Evolutionary conservation across 140 eudicot species (phyloP), one percentile per base, ranked within the genome.

Genomic region (Artemisia princeps): DNA sequence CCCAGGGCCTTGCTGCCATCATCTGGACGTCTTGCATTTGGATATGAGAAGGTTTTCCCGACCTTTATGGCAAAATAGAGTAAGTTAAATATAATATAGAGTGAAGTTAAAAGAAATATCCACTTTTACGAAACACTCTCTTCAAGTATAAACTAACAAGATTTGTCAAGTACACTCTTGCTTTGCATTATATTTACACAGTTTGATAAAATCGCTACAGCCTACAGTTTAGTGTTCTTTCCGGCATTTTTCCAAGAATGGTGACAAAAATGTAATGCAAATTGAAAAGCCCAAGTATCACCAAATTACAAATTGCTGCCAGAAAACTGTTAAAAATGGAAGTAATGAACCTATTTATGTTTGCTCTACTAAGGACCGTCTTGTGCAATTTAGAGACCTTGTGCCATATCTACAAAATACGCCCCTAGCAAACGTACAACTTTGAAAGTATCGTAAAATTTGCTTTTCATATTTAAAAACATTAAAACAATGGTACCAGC

Each of bases 1-100:
- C 82, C 85, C 49, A 91, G 74, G 40, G 96, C 82, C 81, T 77
- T 83, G 88, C 80, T 87, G 57, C 95, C 97, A 69, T 69, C 73
- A 24, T 91, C 97, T n/a, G 86, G 88, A 56, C 95, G 79, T 63
- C 97, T 87, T 30, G 72, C 78, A 70, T 83, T 85, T 11, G 94
- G 90, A 68, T 73, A 71, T 11, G 96, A 87, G 2, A 65, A 79
- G 64, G 97, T 91, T 76, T 72, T 85, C 24, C 97, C 96, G 62
- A 87, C 97, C 97, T 91, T 77, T 42, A 42, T 2, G 44, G 20
- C 62, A 61, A 49, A 63, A 71, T 14, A 4, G n/a, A 66, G 55
- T 55, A 17, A 57, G 65, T 3, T 37, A 3, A 78, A 2, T 1
- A 60, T 74, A 30, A 74, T 63, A 69, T 2, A 26, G 10, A 6